phyloP scores from a whole-genome alignment of 2,329 filamentous ascomycete species.

The Pyrenophora tritici-repentis region DNA sequence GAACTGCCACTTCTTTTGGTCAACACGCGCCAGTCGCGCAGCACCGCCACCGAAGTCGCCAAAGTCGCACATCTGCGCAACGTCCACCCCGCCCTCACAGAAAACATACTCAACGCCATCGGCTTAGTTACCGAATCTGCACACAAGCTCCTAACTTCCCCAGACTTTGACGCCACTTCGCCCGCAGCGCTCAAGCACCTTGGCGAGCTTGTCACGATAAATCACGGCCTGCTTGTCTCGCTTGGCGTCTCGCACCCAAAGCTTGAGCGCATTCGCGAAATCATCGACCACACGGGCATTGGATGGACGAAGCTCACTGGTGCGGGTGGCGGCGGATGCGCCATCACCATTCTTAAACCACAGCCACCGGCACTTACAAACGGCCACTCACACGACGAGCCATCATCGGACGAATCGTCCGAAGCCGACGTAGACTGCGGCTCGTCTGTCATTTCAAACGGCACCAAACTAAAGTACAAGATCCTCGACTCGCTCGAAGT shows the following conservation, averaged over 20 bases:
- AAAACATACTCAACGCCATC: conserved; percentile 82
- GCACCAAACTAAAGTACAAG: conserved; percentile 43
- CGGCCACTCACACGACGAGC: conserved; percentile 46
- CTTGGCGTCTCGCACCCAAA: conserved; percentile 94
- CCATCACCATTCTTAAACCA: conserved; percentile 84
- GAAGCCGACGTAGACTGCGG: conserved; percentile 33
- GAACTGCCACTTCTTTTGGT: conserved; percentile 88
- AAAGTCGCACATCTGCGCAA: conserved; percentile 79
- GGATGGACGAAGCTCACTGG: conserved; percentile 98
- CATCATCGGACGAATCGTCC: conserved; percentile 31
- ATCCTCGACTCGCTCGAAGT: conserved; percentile 65
- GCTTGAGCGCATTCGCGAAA: conserved; percentile 85
- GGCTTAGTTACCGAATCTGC: conserved; percentile 70
- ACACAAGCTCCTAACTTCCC: conserved; percentile 59
- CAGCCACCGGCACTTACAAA: conserved; percentile 53
- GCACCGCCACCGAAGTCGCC: conserved; percentile 80
- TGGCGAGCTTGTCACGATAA: conserved; percentile 88
- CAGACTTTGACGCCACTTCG: conserved; percentile 69
- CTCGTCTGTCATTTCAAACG: conserved; percentile 39
- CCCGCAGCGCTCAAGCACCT: conserved; percentile 70
- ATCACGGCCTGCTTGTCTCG: conserved; percentile 89
- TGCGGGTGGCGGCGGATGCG: conserved; percentile 92
- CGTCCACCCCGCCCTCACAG: conserved; percentile 75
- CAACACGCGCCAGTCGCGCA: conserved; percentile 86
- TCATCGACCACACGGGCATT: conserved; percentile 80